A percentile compares a stretch with the other conserved stretches of the same genome.
phyloP scores from a whole-genome alignment of 495 filamentous ascomycete species.

The Melanomma pulvis-pyrius region DNA sequence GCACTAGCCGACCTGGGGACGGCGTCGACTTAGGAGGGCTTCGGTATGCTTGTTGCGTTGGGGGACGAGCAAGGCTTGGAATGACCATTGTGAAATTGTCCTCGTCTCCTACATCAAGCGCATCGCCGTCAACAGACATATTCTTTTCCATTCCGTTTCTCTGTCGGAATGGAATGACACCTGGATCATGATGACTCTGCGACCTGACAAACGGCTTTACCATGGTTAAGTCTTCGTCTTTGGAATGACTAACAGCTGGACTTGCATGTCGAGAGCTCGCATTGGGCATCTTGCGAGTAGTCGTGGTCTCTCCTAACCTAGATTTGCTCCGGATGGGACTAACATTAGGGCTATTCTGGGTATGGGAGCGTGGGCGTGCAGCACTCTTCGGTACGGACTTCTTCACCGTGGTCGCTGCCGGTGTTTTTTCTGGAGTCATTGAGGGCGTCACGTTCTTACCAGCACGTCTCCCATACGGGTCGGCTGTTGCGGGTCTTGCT shows the following conservation, averaged over 20 bases:
- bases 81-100: slow-evolving; percentile 52
- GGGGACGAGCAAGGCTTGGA: slow-evolving; percentile 37
- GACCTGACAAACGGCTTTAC: slow-evolving; percentile 41
- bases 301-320: slow-evolving; percentile 23
- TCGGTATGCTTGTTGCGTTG: slow-evolving; percentile 19
- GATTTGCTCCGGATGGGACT: slow-evolving; percentile 39
- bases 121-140: slow-evolving; percentile 42
- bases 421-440: slow-evolving; percentile 50
- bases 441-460: slow-evolving; percentile 47
- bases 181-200: slow-evolving; percentile 25
- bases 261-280: slow-evolving; percentile 33
- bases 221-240: slow-evolving; percentile 47
- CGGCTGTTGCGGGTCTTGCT: slow-evolving; percentile 59
- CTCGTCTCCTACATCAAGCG: slow-evolving; percentile 39
- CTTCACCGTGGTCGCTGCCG: slow-evolving; percentile 47
- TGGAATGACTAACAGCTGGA: slow-evolving; percentile 38
- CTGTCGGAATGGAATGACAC: slow-evolving; percentile 28
- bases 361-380: slow-evolving; percentile 24
- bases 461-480: slow-evolving; percentile 55
- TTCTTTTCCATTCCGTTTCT: slow-evolving; percentile 40
- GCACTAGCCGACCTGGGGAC: slow-evolving; percentile 18
- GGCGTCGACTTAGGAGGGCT: slow-evolving; percentile 33
- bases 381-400: slow-evolving; percentile 40
- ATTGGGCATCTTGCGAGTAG: slow-evolving; percentile 36
- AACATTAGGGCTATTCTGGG: slow-evolving; percentile 36